These are phyloP conservation scores for Corynascus novoguineensis DNA, from an alignment of 495 filamentous ascomycete genomes.

Conservation along the genomic window DNA sequence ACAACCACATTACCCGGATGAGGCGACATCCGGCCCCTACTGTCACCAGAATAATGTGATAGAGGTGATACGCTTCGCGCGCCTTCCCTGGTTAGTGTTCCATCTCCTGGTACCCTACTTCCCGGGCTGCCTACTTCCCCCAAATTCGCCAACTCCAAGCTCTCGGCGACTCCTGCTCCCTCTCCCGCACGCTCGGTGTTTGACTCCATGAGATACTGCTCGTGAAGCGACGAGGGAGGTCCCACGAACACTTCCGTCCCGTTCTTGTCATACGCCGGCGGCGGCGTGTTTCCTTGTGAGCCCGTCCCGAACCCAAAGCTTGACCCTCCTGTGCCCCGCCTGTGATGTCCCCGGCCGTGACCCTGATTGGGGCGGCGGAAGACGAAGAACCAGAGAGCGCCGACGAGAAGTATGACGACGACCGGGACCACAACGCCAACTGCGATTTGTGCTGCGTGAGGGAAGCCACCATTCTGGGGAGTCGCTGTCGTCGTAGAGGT, in stretches of 20 bases:
- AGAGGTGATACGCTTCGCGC: background rate
- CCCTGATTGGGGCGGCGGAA: background rate
- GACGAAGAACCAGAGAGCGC: constrained; percentile 5
- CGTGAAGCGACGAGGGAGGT: background rate
- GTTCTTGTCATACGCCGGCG: constrained; percentile 1
- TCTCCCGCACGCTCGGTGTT: background rate
- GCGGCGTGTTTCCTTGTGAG: background rate
- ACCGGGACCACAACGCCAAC: constrained; percentile 8
- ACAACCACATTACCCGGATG: constrained; percentile 5
- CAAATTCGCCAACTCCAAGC: background rate
- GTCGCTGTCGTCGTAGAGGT: background rate
- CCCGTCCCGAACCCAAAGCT: background rate
- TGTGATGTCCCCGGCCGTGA: background rate
- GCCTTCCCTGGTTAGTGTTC: background rate
- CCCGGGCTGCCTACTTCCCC: background rate
- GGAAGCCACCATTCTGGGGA: background rate
- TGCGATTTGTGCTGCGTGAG: constrained; percentile 8
- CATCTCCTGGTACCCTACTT: background rate
- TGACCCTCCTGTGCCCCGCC: background rate
- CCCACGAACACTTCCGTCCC: background rate
- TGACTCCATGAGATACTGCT: background rate
- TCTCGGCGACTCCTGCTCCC: background rate
- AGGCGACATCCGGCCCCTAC: background rate
- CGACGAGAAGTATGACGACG: constrained; percentile 3
- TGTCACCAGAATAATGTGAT: background rate